These are phyloP conservation scores for Leccinum arenicola DNA, from an alignment of 768 basidiomycete species.

Conservation along the genomic window DNA sequence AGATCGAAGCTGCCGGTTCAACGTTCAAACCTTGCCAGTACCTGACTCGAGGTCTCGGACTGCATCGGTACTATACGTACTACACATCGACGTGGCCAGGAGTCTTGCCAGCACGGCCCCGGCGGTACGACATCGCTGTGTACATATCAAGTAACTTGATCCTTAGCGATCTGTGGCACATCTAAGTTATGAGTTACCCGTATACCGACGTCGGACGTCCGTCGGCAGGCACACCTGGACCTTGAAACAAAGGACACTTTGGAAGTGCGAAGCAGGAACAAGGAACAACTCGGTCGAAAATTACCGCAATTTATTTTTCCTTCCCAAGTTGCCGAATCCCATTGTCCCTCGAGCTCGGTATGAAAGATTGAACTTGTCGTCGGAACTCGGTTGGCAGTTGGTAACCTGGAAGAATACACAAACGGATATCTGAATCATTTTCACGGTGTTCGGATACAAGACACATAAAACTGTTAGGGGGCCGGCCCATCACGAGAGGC, in stretches of 20 bases:
- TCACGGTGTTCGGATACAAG: neutral
- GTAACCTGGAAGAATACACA: neutral
- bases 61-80: neutral
- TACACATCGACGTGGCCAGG: neutral
- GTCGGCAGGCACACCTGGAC: no score
- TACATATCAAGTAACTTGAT: no score
- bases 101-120: neutral
- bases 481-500: neutral
- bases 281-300: no score
- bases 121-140: no score
- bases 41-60: neutral
- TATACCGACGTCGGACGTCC: no score
- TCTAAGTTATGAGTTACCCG: no score
- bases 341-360: neutral
- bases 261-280: no score
- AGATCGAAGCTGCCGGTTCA: no score
- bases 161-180: no score
- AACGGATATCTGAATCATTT: neutral
- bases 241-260: no score
- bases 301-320: no score
- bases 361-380: neutral
- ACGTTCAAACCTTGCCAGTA: neutral
- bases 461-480: neutral
- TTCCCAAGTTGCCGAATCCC: no score
- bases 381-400: neutral